Evolutionary conservation across 345 rosid genomes (phyloP).

Genomic region (Iberis pinnata): DNA sequence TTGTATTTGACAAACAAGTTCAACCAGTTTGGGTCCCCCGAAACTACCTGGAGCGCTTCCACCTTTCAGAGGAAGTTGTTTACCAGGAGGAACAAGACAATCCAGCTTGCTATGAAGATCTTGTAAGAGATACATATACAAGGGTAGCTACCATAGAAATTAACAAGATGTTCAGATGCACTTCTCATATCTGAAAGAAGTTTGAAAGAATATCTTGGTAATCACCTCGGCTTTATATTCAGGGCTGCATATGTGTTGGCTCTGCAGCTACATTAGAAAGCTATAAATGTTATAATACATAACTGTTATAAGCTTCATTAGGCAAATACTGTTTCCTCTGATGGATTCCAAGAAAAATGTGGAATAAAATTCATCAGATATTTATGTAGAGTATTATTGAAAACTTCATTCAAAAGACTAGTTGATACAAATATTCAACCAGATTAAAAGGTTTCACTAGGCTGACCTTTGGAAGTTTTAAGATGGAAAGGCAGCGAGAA

Average conservation of each 20-base stretch:
- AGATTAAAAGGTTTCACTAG: slow-evolving; percentile 10
- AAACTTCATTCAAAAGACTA: background rate
- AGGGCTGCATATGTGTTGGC: slow-evolving; percentile 44
- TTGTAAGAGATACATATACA: slow-evolving; percentile 55
- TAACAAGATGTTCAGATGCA: slow-evolving; percentile 13
- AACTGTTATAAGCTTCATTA: background rate
- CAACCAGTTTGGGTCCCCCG: slow-evolving; percentile 35
- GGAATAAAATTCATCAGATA: background rate
- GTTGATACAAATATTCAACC: background rate
- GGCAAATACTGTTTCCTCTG: background rate
- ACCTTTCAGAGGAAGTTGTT: slow-evolving; percentile 36
- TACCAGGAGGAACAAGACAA: slow-evolving; percentile 39
- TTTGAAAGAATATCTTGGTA: slow-evolving; percentile 8
- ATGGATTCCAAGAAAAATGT: background rate
- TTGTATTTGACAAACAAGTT: slow-evolving; percentile 38
- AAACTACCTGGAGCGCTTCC: slow-evolving; percentile 34
- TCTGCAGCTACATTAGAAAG: slow-evolving; percentile 35
- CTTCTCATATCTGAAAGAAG: slow-evolving; percentile 3
- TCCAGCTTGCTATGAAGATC: slow-evolving; percentile 69
- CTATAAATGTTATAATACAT: background rate
- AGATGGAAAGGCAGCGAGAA: slow-evolving; percentile 49
- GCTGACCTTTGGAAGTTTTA: slow-evolving; percentile 57
- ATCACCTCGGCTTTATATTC: slow-evolving; percentile 70
- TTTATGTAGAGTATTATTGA: background rate
- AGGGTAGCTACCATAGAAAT: slow-evolving; percentile 53